These are phyloP conservation scores for Zygosaccharomyces rouxii DNA, from an alignment of 805 yeast species.

Conservation along the genomic window DNA sequence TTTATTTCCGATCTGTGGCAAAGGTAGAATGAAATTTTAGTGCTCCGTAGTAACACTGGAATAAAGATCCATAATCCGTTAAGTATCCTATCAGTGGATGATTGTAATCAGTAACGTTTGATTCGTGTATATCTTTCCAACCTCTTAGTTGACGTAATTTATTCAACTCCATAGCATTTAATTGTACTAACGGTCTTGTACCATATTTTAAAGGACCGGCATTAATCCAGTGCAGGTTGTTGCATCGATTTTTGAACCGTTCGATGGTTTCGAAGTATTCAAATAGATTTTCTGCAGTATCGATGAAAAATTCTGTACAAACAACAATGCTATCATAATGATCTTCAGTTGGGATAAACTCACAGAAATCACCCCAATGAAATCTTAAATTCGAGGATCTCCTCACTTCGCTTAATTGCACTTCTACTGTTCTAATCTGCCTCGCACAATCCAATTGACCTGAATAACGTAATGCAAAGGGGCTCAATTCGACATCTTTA, in stretches of 20 bases:
- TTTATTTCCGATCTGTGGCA: constrained; percentile 8
- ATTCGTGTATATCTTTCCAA: constrained; percentile 47
- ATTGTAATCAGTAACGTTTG: constrained; percentile 31
- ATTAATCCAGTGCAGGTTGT: constrained; percentile 75
- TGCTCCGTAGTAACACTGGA: constrained; percentile 77
- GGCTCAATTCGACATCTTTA: constrained; percentile 35
- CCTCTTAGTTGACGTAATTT: constrained; percentile 53
- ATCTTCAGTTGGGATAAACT: constrained; percentile 37
- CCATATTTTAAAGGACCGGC: constrained; percentile 93
- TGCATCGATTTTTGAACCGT: constrained; percentile 37
- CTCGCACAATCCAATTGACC: constrained; percentile 48
- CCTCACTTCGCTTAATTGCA: constrained; percentile 19
- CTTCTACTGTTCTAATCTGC: constrained; percentile 46
- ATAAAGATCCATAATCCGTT: constrained; percentile 60
- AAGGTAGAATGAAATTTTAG: constrained; percentile 36
- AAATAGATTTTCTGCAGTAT: constrained; percentile 84
- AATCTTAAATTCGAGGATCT: constrained; percentile 48
- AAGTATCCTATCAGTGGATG: constrained; percentile 51
- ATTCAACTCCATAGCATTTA: constrained; percentile 64
- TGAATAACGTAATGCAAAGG: constrained; percentile 63
- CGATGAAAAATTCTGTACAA: constrained; percentile 74
- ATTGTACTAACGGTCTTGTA: constrained; percentile 70
- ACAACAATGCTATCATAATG: constrained; percentile 48
- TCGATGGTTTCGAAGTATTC: constrained; percentile 68
- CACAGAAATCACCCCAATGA: constrained; percentile 61